Conservation (phyloP, 1,284 basidiomycete species). For the Naganishia albida region DNA sequence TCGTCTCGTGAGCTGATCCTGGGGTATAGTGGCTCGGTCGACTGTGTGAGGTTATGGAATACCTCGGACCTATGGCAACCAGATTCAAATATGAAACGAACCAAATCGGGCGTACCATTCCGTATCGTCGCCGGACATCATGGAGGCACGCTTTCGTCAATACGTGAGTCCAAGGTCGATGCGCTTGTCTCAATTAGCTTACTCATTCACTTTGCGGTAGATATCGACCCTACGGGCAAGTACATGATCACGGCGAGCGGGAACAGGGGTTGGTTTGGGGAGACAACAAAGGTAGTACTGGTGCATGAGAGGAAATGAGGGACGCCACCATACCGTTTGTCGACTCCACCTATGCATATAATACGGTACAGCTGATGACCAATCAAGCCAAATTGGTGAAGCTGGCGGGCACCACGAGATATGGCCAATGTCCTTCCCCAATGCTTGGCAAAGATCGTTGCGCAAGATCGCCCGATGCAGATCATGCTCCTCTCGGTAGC, state of each 20-base stretch:
- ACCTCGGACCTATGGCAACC: conserved; percentile 71
- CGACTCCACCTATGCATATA: conserved; percentile 58
- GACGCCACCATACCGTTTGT: neutral
- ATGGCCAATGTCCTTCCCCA: too few species aligned
- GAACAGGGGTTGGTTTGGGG: conserved; percentile 91
- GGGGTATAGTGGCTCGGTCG: conserved; percentile 72
- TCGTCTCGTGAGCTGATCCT: neutral
- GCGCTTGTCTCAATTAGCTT: conserved; percentile 22
- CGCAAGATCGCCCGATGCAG: too few species aligned
- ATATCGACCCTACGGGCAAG: conserved; percentile 78
- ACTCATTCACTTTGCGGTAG: conserved; percentile 59
- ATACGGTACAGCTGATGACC: too few species aligned
- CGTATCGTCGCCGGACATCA: conserved; percentile 97
- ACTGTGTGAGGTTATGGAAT: conserved; percentile 95
- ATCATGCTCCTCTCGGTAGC: too few species aligned
- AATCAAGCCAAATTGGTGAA: too few species aligned
- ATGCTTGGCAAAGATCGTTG: too few species aligned
- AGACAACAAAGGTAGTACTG: conserved; percentile 82
- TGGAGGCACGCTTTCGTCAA: conserved; percentile 85
- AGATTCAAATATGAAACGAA: conserved; percentile 62
- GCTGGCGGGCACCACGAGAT: too few species aligned
- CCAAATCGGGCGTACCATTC: conserved; percentile 66
- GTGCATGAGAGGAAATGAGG: conserved; percentile 65
- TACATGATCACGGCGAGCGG: conserved; percentile 91
- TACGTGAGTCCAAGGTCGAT: conserved; percentile 65